Percentiles rank a stretch among this genome's conserved stretches.
phyloP scores from a whole-genome alignment of 768 basidiomycete species.

The Pleurotus salmoneostramineus region DNA sequence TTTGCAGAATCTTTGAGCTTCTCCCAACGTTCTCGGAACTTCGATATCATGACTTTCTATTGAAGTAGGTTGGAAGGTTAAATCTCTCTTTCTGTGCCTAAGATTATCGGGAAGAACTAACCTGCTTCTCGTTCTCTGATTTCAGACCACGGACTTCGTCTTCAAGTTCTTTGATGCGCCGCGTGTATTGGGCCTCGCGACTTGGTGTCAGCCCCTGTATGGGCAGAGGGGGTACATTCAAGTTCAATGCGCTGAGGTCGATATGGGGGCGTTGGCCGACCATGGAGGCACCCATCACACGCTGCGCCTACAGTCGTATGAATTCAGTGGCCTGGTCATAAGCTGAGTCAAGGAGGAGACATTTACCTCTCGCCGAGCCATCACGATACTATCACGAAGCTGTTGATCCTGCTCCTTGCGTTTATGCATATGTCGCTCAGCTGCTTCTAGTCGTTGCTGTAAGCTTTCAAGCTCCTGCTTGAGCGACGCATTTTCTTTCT shows the following conservation, averaged over 20 bases:
- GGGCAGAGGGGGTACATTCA: constrained; percentile 50
- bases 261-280: constrained; percentile 40
- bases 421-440: constrained; percentile 61
- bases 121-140: constrained; percentile 81
- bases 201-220: constrained; percentile 47
- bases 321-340: neutral
- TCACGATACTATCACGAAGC: constrained; percentile 74
- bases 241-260: constrained; percentile 55
- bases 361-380: constrained; percentile 60
- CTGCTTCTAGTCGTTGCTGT: constrained; percentile 53
- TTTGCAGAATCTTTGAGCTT: constrained; percentile 86
- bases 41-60: constrained; percentile 79
- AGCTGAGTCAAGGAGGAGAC: constrained; percentile 1
- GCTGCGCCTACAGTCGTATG: constrained; percentile 56
- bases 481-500: constrained; percentile 64
- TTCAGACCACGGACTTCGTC: constrained; percentile 65
- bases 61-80: constrained; percentile 6
- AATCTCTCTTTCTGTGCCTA: neutral
- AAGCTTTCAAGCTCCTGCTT: constrained; percentile 56
- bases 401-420: constrained; percentile 79
- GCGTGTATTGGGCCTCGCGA: constrained; percentile 48
- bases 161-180: constrained; percentile 76
- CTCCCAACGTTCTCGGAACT: constrained; percentile 86
- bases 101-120: constrained; percentile 24
- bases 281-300: constrained; percentile 71